These are phyloP conservation scores for Tremella yokohamensis DNA, from an alignment of 768 basidiomycete species.

Conservation along the genomic window DNA sequence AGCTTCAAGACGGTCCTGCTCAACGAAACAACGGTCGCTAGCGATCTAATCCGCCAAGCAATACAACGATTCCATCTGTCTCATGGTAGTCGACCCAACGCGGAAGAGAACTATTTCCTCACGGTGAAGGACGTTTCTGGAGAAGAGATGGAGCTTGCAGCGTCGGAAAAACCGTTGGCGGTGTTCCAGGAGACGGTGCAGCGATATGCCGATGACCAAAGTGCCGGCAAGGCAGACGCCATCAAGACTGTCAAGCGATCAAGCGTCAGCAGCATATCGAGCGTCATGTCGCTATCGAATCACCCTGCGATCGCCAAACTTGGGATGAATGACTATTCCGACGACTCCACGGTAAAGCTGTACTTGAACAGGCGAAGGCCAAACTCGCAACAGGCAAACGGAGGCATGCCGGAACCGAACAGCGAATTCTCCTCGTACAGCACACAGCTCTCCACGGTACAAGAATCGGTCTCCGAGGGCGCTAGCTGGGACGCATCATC, in stretches of 20 bases:
- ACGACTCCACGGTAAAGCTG: constrained; percentile 94
- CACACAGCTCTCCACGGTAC: constrained; percentile 44
- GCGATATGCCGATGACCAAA: constrained; percentile 54
- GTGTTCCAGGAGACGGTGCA: constrained; percentile 82
- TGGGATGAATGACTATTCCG: constrained; percentile 95
- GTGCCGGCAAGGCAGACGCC: constrained; percentile 11
- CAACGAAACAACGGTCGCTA: constrained; percentile 76
- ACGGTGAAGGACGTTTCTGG: constrained; percentile 91
- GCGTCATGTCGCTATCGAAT: constrained; percentile 83
- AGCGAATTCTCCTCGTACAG: constrained; percentile 42
- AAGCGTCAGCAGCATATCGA: constrained; percentile 88
- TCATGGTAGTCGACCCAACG: constrained; percentile 51
- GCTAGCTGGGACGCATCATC: constrained; percentile 15
- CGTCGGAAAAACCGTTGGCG: constrained; percentile 75
- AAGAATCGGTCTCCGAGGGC: constrained; percentile 55
- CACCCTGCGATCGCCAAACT: constrained; percentile 92
- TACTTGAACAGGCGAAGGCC: constrained; percentile 70
- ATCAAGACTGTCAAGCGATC: constrained; percentile 76
- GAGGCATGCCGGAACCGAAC: constrained; percentile 24
- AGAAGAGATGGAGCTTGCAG: constrained; percentile 63
- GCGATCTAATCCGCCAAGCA: constrained; percentile 83
- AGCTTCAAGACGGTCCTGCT: constrained; percentile 97
- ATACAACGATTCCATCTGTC: constrained; percentile 86
- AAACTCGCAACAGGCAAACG: constrained; percentile 17
- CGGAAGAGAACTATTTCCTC: constrained; percentile 74